Evolutionary conservation across 306 rosid genomes (phyloP), one percentile per base, ranked within the genome.

Genomic region (Pyrus bretschneideri): DNA sequence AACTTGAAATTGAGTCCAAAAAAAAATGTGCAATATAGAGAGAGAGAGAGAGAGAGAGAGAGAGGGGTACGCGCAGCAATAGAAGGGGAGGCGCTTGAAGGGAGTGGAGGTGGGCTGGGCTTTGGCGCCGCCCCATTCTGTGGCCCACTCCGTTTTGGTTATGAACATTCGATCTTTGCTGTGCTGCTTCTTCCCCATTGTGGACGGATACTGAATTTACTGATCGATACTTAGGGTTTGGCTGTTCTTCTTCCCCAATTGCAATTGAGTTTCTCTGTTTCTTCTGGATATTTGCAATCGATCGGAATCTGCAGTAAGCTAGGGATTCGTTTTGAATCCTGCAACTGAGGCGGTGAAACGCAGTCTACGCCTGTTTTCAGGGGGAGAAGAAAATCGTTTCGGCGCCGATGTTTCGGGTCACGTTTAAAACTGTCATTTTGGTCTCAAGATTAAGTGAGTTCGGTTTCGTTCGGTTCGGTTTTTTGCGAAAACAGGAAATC

Each of bases 71-170:
- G 98, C 81, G 98, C 99, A 95, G 89, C 97, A 95, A 80, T 92
- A 92, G 85, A 88, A 92, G 49, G 97, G 99, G 76, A 95, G 99
- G 51, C 99, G 92, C 76, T 95, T 95, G 91, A 95, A 95, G 9
- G 91, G 81, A 68, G 89, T 83, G 66, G 91, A 89, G 42, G 38
- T 80, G 3, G 88, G 81, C 81, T 92, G 92, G 86, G 97, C 70
- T 81, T 95, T 95, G 76, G 91, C 95, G 78, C 99, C 97, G 12
- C 97, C 99, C 97, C 97, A 95, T 78, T 95, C 99, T 12, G 97
- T 90, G 33, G 97, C 97, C 97, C 99, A 95, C 84, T 95, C 99
- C n/a, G 99, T 95, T 78, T 87, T 92, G 49, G 99, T 95, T 57
- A 95, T 84, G 86, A 73, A 95, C 97, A 95, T 89, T 21, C 98